Evolutionary conservation across 805 yeast species (phyloP).

Genomic region (Ogataea henricii): DNA sequence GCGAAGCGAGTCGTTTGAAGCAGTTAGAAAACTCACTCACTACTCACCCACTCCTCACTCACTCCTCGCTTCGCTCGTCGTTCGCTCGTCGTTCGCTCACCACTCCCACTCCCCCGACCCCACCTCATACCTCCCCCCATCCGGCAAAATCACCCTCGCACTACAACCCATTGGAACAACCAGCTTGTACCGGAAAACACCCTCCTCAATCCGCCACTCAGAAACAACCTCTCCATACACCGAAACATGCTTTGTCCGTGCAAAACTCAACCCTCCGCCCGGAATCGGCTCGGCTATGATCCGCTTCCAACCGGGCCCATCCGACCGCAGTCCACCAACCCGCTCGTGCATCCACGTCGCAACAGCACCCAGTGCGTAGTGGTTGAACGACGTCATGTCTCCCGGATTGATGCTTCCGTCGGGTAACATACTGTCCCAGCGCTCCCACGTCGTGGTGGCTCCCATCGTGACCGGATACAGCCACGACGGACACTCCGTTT

Average conservation of each 20-base stretch:
- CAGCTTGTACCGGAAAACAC: slow-evolving; percentile 12
- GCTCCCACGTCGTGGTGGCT: slow-evolving; percentile 33
- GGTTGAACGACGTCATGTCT: slow-evolving; percentile 34
- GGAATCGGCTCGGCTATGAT: slow-evolving; percentile 16
- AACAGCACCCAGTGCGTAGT: slow-evolving; percentile 28
- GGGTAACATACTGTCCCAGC: slow-evolving; percentile 33
- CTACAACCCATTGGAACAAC: slow-evolving; percentile 13
- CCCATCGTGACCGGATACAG: slow-evolving; percentile 33
- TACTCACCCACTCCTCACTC: no score
- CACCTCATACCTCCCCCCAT: slow-evolving; percentile 12
- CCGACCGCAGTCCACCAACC: slow-evolving; percentile 20
- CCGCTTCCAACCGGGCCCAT: slow-evolving; percentile 24
- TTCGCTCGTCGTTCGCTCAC: background rate
- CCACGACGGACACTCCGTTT: slow-evolving; percentile 30
- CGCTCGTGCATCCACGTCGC: slow-evolving; percentile 24
- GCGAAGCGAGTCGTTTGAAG: no score
- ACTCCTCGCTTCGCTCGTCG: background rate
- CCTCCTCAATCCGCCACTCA: slow-evolving; percentile 14
- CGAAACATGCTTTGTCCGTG: slow-evolving; percentile 13
- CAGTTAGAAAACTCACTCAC: no score
- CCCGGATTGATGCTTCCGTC: slow-evolving; percentile 31
- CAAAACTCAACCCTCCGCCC: slow-evolving; percentile 14
- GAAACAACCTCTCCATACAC: slow-evolving; percentile 16
- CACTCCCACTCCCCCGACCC: slow-evolving; percentile 16
- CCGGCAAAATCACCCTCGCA: slow-evolving; percentile 16